Base-by-base conservation (phyloP, 768 basidiomycete species). In the Hericium coralloides region DNA sequence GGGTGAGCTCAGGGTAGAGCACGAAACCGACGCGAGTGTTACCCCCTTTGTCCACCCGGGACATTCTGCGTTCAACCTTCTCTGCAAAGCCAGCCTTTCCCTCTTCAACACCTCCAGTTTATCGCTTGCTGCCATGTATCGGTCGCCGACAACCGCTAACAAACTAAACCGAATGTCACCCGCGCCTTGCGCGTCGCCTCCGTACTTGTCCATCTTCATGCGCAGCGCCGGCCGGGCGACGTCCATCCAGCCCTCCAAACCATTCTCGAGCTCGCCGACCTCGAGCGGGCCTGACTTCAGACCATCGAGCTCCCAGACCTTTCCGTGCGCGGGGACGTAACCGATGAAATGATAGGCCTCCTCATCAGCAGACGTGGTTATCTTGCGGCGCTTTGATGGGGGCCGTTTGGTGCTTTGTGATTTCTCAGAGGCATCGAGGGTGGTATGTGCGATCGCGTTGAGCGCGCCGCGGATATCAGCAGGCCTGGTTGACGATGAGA, bases 301-400 rank as follows among this genome's bases (percentile, higher is more conserved):
- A 12, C 84, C 83, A 63, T 85, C 82, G 53, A 86, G 75, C 66
- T 86, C 83, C 83, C 83, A 86, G n/a, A 84, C 82, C 60, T 83
- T 82, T 6, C 82, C 82, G 62, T 76, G 70, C 1, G 76, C 78
- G 4, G 81, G 83, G 37, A 84, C 79, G 62, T 83, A 85, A 10
- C 80, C 82, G 58, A 85, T 82, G 69, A 82, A 85, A 63, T 85
- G 83, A 67, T 79, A 85, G 0, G 71, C 71, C 52, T 83, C 82
- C 39, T 72, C 72, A 1, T 65, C 70, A 1, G 68, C 65, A 52
- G 45, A 41, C 18, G 65, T 58, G 31, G 60, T 25, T 10, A 59
- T 41, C 58, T 65, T 68, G 50, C 65, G 62, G 18, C 59, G 62
- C 67, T 78, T 79, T 17, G 71, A 54, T 9, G 76, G 71, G 0